phyloP scores from a whole-genome alignment of 2,329 filamentous ascomycete genomes.

The Exserohilum turcica region DNA sequence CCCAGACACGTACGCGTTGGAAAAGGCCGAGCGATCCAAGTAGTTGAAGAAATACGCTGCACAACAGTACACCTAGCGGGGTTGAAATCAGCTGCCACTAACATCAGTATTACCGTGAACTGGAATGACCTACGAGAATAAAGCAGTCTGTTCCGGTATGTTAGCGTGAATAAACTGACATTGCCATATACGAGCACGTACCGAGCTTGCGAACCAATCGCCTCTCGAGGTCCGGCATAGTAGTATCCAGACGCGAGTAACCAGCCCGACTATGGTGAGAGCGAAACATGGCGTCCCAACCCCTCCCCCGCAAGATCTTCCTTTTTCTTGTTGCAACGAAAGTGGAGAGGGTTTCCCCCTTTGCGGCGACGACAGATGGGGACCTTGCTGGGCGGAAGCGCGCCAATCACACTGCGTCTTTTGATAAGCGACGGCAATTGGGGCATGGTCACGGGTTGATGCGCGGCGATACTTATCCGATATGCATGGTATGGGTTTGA shows the following conservation, averaged over 20 bases:
- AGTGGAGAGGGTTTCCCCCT: conserved; percentile 2
- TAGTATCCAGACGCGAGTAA: conserved; percentile 5
- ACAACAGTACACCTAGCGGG: conserved; percentile 31
- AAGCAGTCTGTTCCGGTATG: conserved; percentile 26
- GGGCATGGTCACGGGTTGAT: not conserved
- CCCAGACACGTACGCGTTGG: conserved; percentile 40
- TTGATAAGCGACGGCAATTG: conserved; percentile 24
- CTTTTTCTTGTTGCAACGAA: not conserved
- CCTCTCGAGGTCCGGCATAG: conserved; percentile 26
- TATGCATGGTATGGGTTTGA: no score
- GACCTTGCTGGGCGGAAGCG: conserved; percentile 27
- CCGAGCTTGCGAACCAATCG: conserved; percentile 36
- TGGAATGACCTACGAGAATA: conserved; percentile 17
- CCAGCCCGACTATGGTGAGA: not conserved
- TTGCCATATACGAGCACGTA: not conserved
- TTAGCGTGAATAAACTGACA: not conserved
- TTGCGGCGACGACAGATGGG: not conserved
- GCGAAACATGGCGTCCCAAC: not conserved
- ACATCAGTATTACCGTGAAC: no score
- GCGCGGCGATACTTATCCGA: no score
- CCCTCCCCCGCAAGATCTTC: no score
- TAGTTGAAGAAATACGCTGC: conserved; percentile 43
- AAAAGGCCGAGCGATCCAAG: conserved; percentile 33
- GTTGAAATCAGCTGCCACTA: not conserved
- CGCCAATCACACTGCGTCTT: conserved; percentile 20